Evolutionary conservation across 257 asterid genomes (phyloP).

Genomic region (Sherardia arvensis): DNA sequence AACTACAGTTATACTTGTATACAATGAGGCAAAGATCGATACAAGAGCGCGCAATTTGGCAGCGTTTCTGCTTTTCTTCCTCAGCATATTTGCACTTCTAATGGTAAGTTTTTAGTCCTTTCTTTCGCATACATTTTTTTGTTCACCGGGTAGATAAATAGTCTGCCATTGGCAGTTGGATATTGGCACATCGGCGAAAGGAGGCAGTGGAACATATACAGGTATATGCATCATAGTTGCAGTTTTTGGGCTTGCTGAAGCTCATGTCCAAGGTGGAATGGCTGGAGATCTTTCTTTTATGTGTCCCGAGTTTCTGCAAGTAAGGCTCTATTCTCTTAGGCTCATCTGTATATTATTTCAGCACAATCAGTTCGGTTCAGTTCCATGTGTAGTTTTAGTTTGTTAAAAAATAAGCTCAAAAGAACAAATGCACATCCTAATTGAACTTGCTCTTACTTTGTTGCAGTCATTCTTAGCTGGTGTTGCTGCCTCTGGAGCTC

Average conservation of each 20-base stretch:
- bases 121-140: background rate
- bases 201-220: conserved; percentile 49
- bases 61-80: conserved; percentile 49
- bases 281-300: conserved; percentile 79
- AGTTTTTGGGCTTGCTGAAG: conserved; percentile 70
- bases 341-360: too few relatives aligned
- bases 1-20: conserved; percentile 36
- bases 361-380: too few relatives aligned
- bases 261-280: conserved; percentile 73
- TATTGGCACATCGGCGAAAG: conserved; percentile 51
- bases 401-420: too few relatives aligned
- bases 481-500: too few relatives aligned
- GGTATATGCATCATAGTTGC: conserved; percentile 63
- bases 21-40: too few relatives aligned
- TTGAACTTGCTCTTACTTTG: background rate
- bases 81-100: conserved; percentile 50
- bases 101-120: conserved; percentile 35
- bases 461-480: conserved; percentile 73
- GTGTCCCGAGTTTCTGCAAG: conserved; percentile 78
- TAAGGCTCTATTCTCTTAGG: conserved; percentile 61
- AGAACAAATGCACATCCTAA: background rate
- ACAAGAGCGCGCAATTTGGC: conserved; percentile 61
- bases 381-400: too few relatives aligned
- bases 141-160: background rate
- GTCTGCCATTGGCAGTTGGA: conserved; percentile 37